Evolutionary conservation across 306 rosid genomes (phyloP).

Genomic region (Acmispon strigosus): DNA sequence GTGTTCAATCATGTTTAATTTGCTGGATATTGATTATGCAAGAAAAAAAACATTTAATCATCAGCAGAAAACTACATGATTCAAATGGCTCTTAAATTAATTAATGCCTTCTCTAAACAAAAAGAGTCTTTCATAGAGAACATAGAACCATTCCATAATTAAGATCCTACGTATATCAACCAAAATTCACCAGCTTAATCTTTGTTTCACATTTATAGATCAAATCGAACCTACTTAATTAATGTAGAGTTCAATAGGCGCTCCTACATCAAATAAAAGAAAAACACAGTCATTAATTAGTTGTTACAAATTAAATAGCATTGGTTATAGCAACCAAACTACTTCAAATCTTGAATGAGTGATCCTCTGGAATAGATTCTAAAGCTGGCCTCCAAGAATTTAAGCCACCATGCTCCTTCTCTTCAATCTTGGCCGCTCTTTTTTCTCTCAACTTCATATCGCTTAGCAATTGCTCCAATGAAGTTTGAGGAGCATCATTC

Average conservation of each 20-base stretch:
- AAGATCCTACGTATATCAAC: neutral
- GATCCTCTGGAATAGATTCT: slow-evolving; percentile 63
- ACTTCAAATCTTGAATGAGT: slow-evolving; percentile 7
- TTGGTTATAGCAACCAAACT: neutral
- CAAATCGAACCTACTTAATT: slow-evolving; percentile 6
- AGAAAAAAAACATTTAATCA: neutral
- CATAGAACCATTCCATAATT: neutral
- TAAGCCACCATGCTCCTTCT: neutral
- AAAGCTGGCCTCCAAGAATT: slow-evolving; percentile 56
- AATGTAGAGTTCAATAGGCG: slow-evolving; percentile 10
- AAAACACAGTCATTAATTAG: neutral
- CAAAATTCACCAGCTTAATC: neutral
- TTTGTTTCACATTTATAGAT: neutral
- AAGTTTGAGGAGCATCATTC: slow-evolving; percentile 11
- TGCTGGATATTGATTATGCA: too few relatives aligned
- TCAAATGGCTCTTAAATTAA: too few relatives aligned
- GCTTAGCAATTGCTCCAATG: slow-evolving; percentile 41
- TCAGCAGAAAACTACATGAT: neutral
- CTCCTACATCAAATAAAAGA: slow-evolving; percentile 12
- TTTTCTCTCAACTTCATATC: slow-evolving; percentile 43
- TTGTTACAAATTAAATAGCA: slow-evolving; percentile 3
- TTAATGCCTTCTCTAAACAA: neutral
- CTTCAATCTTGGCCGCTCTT: slow-evolving; percentile 19
- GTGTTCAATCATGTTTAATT: too few relatives aligned
- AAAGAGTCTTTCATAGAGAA: neutral